Conservation (phyloP, 2,329 filamentous ascomycete species). For the Emydomyces testavorans region DNA sequence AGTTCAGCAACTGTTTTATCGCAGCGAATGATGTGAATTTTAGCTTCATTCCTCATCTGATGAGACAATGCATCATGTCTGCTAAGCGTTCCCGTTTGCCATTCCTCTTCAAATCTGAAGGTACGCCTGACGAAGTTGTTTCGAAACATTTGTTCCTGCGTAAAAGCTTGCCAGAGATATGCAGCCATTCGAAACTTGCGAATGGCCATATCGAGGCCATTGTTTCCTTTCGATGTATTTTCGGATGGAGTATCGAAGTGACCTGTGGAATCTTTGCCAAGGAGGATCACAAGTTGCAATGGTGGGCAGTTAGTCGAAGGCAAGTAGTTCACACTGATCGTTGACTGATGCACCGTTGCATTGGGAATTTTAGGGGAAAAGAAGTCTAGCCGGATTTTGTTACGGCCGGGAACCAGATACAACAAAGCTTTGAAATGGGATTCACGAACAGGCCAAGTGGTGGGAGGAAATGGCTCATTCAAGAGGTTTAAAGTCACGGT, state of each 20-base stretch:
- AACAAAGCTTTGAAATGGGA: slow-evolving; percentile 87
- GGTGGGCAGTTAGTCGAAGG: slow-evolving; percentile 68
- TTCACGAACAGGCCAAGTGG: slow-evolving; percentile 74
- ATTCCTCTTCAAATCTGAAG: slow-evolving; percentile 90
- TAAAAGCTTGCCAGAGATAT: slow-evolving; percentile 95
- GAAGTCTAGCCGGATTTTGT: slow-evolving; percentile 80
- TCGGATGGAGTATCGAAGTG: slow-evolving; percentile 75
- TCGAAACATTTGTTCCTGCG: slow-evolving; percentile 88
- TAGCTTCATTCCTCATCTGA: slow-evolving; percentile 79
- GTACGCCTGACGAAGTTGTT: slow-evolving; percentile 74
- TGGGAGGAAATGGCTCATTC: slow-evolving; percentile 73
- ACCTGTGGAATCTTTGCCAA: slow-evolving; percentile 76
- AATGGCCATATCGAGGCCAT: slow-evolving; percentile 65
- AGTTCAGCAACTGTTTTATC: slow-evolving; percentile 79
- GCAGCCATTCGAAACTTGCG: slow-evolving; percentile 90
- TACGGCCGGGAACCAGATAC: slow-evolving; percentile 82
- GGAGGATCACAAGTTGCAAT: slow-evolving; percentile 74
- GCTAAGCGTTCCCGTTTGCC: slow-evolving; percentile 73
- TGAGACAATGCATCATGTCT: slow-evolving; percentile 58
- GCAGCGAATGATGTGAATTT: slow-evolving; percentile 71
- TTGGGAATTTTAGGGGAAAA: slow-evolving; percentile 67
- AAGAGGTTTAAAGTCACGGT: slow-evolving; percentile 66
- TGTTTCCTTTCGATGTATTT: slow-evolving; percentile 65
- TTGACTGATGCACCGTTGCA: slow-evolving; percentile 59
- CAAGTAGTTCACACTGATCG: slow-evolving; percentile 75